phyloP scores from a whole-genome alignment of 1,284 basidiomycete genomes.

The Ceratobasidium papillatum region DNA sequence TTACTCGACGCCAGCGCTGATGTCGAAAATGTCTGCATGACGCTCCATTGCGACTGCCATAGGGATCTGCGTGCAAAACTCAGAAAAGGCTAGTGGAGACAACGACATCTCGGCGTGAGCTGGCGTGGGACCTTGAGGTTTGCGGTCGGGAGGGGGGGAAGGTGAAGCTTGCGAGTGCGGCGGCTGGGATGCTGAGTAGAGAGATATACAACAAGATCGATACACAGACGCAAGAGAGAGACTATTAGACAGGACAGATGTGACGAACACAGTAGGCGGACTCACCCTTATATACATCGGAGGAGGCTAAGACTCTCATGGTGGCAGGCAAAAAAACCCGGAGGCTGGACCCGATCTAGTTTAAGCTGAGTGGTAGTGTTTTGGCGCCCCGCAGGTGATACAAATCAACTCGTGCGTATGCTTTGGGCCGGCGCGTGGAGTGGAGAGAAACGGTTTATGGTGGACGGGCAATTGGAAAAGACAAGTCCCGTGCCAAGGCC shows the following conservation, averaged over 20 bases:
- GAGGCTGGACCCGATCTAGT: slow-evolving; percentile 11
- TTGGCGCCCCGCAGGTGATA: background rate
- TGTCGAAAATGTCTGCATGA: slow-evolving; percentile 34
- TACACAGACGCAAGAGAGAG: background rate
- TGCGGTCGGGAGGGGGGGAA: background rate
- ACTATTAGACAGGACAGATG: slow-evolving; percentile 18
- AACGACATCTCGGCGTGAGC: slow-evolving; percentile 23
- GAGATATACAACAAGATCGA: background rate
- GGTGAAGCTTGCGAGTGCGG: slow-evolving; percentile 22
- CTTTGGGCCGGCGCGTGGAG: background rate
- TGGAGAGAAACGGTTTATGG: slow-evolving; percentile 12
- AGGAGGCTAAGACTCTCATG: slow-evolving; percentile 16
- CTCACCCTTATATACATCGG: slow-evolving; percentile 34
- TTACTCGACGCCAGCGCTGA: slow-evolving; percentile 35
- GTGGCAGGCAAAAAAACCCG: background rate
- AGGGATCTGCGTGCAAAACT: slow-evolving; percentile 34
- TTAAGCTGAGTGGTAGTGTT: slow-evolving; percentile 4
- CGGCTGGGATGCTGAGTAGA: slow-evolving; percentile 23
- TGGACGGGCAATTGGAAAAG: slow-evolving; percentile 26
- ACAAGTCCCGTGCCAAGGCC: background rate
- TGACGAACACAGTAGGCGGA: background rate
- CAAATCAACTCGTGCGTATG: background rate
- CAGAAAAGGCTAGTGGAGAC: slow-evolving; percentile 24
- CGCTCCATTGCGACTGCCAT: slow-evolving; percentile 34
- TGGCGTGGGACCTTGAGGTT: background rate